Evolutionary conservation across 805 yeast genomes (phyloP).

Genomic region (Cyberlindnera mrakii): DNA sequence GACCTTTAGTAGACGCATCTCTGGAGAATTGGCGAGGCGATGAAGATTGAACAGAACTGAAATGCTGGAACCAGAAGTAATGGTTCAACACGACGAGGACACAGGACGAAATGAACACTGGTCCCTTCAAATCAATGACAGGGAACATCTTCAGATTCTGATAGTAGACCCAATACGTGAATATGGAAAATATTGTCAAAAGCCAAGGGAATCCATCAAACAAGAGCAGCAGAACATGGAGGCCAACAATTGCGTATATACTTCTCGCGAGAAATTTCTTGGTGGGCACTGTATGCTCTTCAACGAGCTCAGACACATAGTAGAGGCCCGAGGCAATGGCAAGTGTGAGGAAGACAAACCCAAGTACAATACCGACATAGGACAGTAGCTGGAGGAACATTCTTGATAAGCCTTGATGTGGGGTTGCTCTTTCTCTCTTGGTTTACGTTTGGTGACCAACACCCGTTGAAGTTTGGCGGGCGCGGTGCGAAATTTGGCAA

Average conservation of each 20-base stretch:
- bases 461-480: neutral
- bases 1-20: constrained; percentile 87
- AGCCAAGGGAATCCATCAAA: constrained; percentile 77
- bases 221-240: constrained; percentile 52
- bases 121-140: constrained; percentile 66
- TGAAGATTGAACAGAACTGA: constrained; percentile 33
- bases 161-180: constrained; percentile 65
- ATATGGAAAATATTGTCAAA: constrained; percentile 60
- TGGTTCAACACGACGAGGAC: constrained; percentile 73
- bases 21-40: constrained; percentile 62
- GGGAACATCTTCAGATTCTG: constrained; percentile 83
- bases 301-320: constrained; percentile 86
- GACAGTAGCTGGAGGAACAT: constrained; percentile 61
- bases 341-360: constrained; percentile 55
- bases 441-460: neutral
- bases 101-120: constrained; percentile 66
- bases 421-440: neutral
- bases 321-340: constrained; percentile 88
- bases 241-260: constrained; percentile 54
- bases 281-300: constrained; percentile 86
- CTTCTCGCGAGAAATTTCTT: constrained; percentile 57
- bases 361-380: constrained; percentile 51
- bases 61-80: constrained; percentile 83
- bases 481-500: no score
- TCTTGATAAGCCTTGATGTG: neutral